A percentile compares a stretch with the other conserved stretches of the same genome.
phyloP scores from a whole-genome alignment of 2,329 filamentous ascomycete genomes.

The Aspergillus fructus region DNA sequence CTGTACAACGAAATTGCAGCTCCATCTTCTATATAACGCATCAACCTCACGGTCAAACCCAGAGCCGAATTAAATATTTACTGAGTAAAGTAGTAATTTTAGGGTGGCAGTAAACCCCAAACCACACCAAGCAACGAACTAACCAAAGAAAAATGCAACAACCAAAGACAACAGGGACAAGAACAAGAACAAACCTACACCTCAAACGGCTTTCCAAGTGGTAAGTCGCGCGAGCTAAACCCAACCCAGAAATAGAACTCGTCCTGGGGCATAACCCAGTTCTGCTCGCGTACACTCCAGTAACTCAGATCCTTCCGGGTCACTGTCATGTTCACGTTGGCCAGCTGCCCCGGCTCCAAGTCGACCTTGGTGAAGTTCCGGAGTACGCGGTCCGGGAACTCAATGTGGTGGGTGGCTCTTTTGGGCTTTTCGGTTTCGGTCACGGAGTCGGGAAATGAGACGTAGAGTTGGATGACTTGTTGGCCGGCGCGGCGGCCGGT shows the following conservation, averaged over 20 bases:
- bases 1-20: background rate
- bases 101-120: too few relatives aligned
- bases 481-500: conserved; percentile 48
- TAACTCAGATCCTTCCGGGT: conserved; percentile 71
- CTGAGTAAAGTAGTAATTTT: background rate
- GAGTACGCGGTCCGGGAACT: conserved; percentile 64
- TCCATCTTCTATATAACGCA: background rate
- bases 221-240: conserved; percentile 36
- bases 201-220: conserved; percentile 27
- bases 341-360: conserved; percentile 55
- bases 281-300: conserved; percentile 67
- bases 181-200: background rate
- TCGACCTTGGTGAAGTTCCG: conserved; percentile 71
- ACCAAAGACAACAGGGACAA: too few relatives aligned
- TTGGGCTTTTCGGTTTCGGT: conserved; percentile 32
- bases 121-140: background rate
- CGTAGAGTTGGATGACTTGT: conserved; percentile 61
- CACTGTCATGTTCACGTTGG: conserved; percentile 57
- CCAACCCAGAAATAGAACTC: conserved; percentile 37
- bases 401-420: conserved; percentile 33
- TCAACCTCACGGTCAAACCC: background rate
- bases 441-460: conserved; percentile 59
- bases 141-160: too few relatives aligned
- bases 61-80: background rate
- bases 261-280: conserved; percentile 63